Evolutionary conservation across 2,329 filamentous ascomycete species (phyloP).

Genomic region (Cordyceps javanica): DNA sequence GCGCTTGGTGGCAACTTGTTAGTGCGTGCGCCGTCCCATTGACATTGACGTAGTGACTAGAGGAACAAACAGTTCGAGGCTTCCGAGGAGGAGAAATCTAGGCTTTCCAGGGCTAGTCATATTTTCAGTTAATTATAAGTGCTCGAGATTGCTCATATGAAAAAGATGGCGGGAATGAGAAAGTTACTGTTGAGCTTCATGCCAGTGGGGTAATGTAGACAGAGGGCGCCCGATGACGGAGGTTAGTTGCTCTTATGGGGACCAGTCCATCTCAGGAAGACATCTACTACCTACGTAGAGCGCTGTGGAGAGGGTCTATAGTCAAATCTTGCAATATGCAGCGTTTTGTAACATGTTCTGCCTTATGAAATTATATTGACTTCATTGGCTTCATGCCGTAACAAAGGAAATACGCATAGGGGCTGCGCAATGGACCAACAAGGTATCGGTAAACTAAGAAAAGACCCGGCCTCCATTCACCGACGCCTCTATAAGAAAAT

Average conservation of each 20-base stretch:
- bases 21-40: neutral
- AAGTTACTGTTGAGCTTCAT: neutral
- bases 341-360: neutral
- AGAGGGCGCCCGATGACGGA: slow-evolving; percentile 7
- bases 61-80: slow-evolving; percentile 32
- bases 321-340: neutral
- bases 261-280: neutral
- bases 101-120: slow-evolving; percentile 16
- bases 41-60: neutral
- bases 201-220: slow-evolving; percentile 6
- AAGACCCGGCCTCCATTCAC: neutral
- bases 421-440: neutral
- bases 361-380: neutral
- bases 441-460: neutral
- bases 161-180: neutral
- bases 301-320: neutral
- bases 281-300: neutral
- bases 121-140: neutral
- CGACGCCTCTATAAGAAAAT: neutral
- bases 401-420: neutral
- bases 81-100: slow-evolving; percentile 35
- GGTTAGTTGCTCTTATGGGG: neutral
- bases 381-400: neutral
- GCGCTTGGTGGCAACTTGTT: slow-evolving; percentile 44
- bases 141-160: neutral